Conservation (phyloP, 2,329 filamentous ascomycete genomes). For the Colletotrichum tofieldiae region DNA sequence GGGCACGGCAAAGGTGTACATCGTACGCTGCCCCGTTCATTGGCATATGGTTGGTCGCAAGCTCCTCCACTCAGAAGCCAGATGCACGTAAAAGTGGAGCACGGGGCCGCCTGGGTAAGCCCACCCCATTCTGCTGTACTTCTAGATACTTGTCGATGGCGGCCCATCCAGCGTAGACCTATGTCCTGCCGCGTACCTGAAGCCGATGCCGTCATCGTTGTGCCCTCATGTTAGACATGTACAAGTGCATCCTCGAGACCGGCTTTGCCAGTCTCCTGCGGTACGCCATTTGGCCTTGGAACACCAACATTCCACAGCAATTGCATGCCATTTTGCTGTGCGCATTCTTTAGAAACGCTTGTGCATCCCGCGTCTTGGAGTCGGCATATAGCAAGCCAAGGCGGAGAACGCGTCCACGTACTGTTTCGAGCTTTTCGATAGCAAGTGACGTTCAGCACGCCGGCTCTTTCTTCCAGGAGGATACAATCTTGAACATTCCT, state of each 20-base stretch:
- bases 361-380: background rate
- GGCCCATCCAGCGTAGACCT: too few species aligned
- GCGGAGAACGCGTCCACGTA: background rate
- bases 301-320: background rate
- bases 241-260: background rate
- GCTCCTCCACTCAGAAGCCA: slow-evolving; percentile 7
- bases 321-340: background rate
- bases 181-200: background rate
- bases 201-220: background rate
- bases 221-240: background rate
- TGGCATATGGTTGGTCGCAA: background rate
- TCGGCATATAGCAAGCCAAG: background rate
- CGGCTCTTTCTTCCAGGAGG: too few species aligned
- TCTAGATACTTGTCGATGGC: background rate
- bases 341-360: slow-evolving; percentile 18
- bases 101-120: background rate
- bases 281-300: background rate
- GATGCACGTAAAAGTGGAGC: background rate
- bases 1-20: background rate
- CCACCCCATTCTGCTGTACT: background rate
- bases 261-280: background rate
- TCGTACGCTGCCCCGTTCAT: background rate
- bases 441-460: background rate
- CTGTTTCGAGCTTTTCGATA: background rate
- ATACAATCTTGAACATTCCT: background rate